Evolutionary conservation across 2,329 filamentous ascomycete genomes (phyloP).

Genomic region (Chalaropsis ovoidea): DNA sequence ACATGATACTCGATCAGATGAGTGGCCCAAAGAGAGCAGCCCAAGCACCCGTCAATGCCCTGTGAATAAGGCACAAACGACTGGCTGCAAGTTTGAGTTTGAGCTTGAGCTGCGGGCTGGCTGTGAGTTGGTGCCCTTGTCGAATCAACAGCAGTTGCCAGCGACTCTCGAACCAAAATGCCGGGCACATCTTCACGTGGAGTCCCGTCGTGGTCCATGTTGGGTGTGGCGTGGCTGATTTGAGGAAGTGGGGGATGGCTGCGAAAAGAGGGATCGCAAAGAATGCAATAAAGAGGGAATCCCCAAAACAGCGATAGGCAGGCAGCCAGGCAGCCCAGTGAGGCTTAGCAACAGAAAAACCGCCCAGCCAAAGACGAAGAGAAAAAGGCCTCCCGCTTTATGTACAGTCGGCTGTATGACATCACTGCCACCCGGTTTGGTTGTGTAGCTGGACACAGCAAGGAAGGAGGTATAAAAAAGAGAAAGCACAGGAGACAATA

Average conservation of each 20-base stretch:
- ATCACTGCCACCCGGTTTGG: background rate
- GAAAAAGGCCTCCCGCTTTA: background rate
- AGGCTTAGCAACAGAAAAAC: slow-evolving; percentile 1
- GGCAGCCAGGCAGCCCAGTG: background rate
- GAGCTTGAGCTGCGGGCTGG: background rate
- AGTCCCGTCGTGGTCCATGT: background rate
- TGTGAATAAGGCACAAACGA: background rate
- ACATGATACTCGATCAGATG: background rate
- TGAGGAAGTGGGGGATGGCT: too few species aligned
- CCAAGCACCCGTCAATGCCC: background rate
- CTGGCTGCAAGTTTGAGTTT: background rate
- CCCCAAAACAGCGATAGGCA: slow-evolving; percentile 25
- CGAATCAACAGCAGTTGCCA: background rate
- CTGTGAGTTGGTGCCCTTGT: background rate
- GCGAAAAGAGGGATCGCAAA: background rate
- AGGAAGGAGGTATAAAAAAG: background rate
- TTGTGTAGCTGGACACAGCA: background rate
- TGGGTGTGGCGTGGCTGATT: too few species aligned
- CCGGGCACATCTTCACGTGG: background rate
- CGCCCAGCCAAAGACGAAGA: background rate
- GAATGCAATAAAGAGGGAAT: background rate
- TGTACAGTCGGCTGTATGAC: background rate
- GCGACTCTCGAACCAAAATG: background rate
- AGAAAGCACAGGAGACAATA: background rate
- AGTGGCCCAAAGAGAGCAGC: background rate